A percentile compares a stretch with the other conserved stretches of the same genome.
These are phyloP conservation scores for Sistotremastrum niveocremeum DNA, from an alignment of 768 basidiomycete genomes.

Conservation along the genomic window DNA sequence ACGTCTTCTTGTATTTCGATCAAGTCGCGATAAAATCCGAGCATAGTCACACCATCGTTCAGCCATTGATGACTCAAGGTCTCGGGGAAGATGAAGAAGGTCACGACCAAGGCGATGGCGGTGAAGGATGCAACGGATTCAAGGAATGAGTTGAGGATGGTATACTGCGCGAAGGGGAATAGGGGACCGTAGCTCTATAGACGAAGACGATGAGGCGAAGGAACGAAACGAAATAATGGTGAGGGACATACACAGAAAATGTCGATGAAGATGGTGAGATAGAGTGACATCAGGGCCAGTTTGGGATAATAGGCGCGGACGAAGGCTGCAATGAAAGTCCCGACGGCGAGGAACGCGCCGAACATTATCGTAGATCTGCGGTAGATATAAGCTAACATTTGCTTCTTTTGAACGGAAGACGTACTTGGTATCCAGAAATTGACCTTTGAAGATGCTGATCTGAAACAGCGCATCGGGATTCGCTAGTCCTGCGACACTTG, in stretches of 20 bases:
- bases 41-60: constrained; percentile 15
- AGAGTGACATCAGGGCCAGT: constrained; percentile 30
- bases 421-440: constrained; percentile 32
- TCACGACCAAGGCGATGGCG: constrained; percentile 32
- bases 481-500: constrained; percentile 20
- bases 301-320: constrained; percentile 34
- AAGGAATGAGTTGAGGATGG: constrained; percentile 27
- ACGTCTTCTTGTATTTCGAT: constrained; percentile 21
- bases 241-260: constrained; percentile 23
- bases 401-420: constrained; percentile 1
- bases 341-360: constrained; percentile 36
- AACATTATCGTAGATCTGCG: constrained; percentile 29
- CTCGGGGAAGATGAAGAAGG: constrained; percentile 38
- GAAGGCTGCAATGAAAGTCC: constrained; percentile 29
- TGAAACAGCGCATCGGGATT: constrained; percentile 26
- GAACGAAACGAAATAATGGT: neutral
- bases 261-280: constrained; percentile 34
- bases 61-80: constrained; percentile 31
- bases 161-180: constrained; percentile 32
- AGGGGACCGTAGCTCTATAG: constrained; percentile 32
- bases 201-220: constrained; percentile 11
- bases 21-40: constrained; percentile 16
- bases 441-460: constrained; percentile 31
- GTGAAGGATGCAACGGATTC: constrained; percentile 33
- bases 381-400: neutral